Percentiles rank a stretch among this genome's conserved stretches.
These are phyloP conservation scores for Blastomyces silverae DNA, from an alignment of 2,329 filamentous ascomycete species.

Conservation along the genomic window DNA sequence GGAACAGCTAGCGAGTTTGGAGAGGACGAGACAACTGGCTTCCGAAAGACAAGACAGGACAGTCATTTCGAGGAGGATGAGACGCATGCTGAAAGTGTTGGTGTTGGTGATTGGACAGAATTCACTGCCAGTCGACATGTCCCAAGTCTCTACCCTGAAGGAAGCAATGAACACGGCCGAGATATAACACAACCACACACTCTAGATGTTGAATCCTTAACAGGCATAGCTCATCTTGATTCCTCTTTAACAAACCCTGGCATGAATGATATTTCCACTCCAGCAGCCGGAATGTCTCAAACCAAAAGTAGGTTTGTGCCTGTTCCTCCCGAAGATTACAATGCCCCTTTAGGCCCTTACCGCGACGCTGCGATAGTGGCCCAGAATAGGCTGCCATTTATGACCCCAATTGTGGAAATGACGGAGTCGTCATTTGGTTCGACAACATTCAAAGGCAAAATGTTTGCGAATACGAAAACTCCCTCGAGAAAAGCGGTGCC, in stretches of 20 bases:
- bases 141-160: slow-evolving; percentile 41
- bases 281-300: slow-evolving; percentile 39
- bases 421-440: slow-evolving; percentile 78
- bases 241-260: slow-evolving; percentile 27
- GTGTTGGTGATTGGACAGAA: slow-evolving; percentile 74
- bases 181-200: slow-evolving; percentile 8
- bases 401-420: slow-evolving; percentile 96
- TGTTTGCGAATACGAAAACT: slow-evolving; percentile 63
- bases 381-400: slow-evolving; percentile 90
- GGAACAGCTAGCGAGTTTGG: slow-evolving; percentile 57
- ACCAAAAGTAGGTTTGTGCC: slow-evolving; percentile 64
- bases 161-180: slow-evolving; percentile 19
- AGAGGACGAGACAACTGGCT: slow-evolving; percentile 48
- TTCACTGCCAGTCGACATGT: slow-evolving; percentile 70
- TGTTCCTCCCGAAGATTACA: slow-evolving; percentile 77
- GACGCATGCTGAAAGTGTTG: slow-evolving; percentile 50
- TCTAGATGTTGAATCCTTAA: neutral
- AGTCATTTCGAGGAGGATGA: slow-evolving; percentile 29
- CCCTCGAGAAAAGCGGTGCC: slow-evolving; percentile 55
- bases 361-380: slow-evolving; percentile 71
- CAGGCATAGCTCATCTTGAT: slow-evolving; percentile 22
- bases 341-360: slow-evolving; percentile 70
- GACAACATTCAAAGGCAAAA: slow-evolving; percentile 51
- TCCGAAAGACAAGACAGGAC: slow-evolving; percentile 38
- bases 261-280: slow-evolving; percentile 40